Evolutionary conservation across 2,329 filamentous ascomycete genomes (phyloP).

Genomic region (Fusarium sp.): DNA sequence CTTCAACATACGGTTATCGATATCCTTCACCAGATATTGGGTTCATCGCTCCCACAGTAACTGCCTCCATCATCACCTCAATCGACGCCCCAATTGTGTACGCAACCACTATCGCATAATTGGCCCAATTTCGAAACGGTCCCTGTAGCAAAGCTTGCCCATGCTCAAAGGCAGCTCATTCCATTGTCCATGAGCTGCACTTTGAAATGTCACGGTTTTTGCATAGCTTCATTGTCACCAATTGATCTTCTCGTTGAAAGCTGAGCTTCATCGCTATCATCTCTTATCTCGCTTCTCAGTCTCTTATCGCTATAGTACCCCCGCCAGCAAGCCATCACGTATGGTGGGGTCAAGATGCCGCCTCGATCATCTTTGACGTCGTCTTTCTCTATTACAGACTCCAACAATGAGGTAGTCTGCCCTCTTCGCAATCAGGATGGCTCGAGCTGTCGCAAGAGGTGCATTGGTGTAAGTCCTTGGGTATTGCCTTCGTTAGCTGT

Average conservation of each 20-base stretch:
- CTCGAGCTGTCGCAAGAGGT: slow-evolving; percentile 96
- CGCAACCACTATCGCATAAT: slow-evolving; percentile 32
- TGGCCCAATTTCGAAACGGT: slow-evolving; percentile 39
- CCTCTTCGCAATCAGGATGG: slow-evolving; percentile 95
- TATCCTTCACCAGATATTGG: neutral
- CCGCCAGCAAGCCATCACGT: slow-evolving; percentile 46
- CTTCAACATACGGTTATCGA: slow-evolving; percentile 5
- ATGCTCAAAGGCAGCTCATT: slow-evolving; percentile 38
- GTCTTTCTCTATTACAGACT: slow-evolving; percentile 91
- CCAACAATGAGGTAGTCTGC: slow-evolving; percentile 96
- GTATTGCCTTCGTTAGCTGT: slow-evolving; percentile 8
- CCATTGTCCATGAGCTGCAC: slow-evolving; percentile 31
- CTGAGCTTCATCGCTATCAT: slow-evolving; percentile 22
- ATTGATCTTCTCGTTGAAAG: slow-evolving; percentile 44
- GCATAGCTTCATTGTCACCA: slow-evolving; percentile 38
- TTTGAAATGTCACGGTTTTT: slow-evolving; percentile 41
- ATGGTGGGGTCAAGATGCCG: slow-evolving; percentile 81
- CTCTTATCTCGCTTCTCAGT: slow-evolving; percentile 25
- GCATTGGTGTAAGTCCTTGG: slow-evolving; percentile 85
- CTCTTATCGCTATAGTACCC: slow-evolving; percentile 35
- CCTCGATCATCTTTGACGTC: slow-evolving; percentile 86
- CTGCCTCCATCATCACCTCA: slow-evolving; percentile 10
- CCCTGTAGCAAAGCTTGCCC: slow-evolving; percentile 39
- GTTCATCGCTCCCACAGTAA: slow-evolving; percentile 7
- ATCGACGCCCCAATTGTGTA: slow-evolving; percentile 37